A percentile compares a stretch with the other conserved stretches of the same genome.
phyloP scores from a whole-genome alignment of 2,329 filamentous ascomycete species.

The Aphanocladium album region DNA sequence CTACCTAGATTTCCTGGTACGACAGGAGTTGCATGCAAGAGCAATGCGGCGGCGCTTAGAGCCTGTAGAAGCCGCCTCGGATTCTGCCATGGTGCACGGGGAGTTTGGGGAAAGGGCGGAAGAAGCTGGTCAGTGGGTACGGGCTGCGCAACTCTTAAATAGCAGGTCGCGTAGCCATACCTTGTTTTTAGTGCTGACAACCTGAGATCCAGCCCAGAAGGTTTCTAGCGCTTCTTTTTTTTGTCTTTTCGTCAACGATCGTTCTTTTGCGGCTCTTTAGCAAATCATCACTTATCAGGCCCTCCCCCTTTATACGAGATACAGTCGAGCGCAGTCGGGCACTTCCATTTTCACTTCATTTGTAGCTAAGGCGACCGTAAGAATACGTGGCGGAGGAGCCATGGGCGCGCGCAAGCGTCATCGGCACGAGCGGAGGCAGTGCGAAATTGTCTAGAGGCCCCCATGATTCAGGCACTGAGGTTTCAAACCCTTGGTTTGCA shows the following conservation, averaged over 20 bases:
- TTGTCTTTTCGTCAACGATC: not conserved
- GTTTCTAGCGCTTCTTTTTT: not conserved
- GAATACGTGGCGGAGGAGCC: not conserved
- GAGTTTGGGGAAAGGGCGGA: slow-evolving; percentile 8
- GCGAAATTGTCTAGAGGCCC: too few relatives aligned
- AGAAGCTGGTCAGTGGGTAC: not conserved
- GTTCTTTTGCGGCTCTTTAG: too few relatives aligned
- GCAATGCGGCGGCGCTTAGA: slow-evolving; percentile 17
- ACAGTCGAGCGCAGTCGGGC: too few relatives aligned
- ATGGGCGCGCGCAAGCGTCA: not conserved
- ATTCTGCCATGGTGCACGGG: slow-evolving; percentile 8
- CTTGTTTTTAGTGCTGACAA: slow-evolving; percentile 5
- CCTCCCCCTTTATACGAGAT: too few relatives aligned
- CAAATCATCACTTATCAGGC: too few relatives aligned
- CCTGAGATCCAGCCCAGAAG: not conserved
- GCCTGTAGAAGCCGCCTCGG: not conserved
- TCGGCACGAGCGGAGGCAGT: too few relatives aligned
- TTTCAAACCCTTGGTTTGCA: too few relatives aligned
- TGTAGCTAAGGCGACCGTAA: not conserved
- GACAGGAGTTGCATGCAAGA: slow-evolving; percentile 20
- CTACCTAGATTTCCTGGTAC: slow-evolving; percentile 21
- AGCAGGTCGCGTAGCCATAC: not conserved
- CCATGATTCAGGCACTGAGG: too few relatives aligned
- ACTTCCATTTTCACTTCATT: not conserved
- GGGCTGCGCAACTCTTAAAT: not conserved